phyloP scores from a whole-genome alignment of 371 early-diverging fungal genomes.

The Mucor irregularis region DNA sequence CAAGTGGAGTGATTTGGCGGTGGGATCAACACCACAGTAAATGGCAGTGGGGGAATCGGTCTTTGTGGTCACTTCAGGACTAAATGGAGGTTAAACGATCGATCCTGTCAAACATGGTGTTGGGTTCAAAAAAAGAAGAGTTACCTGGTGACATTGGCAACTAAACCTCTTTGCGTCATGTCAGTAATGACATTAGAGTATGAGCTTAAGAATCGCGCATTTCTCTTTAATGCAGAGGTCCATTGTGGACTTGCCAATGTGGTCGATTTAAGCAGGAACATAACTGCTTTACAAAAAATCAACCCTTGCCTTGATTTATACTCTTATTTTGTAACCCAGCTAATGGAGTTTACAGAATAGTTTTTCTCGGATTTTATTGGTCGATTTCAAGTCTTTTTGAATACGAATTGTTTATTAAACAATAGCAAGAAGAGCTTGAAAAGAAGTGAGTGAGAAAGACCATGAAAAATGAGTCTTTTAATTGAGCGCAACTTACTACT shows the following conservation, averaged over 20 bases:
- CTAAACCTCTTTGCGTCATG: conserved; percentile 38
- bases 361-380: too few species aligned
- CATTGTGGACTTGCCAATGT: neutral
- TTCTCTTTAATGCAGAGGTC: neutral
- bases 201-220: conserved; percentile 10
- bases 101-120: neutral
- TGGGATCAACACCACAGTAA: conserved; percentile 96
- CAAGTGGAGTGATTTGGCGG: conserved; percentile 87
- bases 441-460: too few species aligned
- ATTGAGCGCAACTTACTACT: too few species aligned
- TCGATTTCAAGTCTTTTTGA: too few species aligned
- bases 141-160: conserved; percentile 40
- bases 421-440: too few species aligned
- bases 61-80: conserved; percentile 51
- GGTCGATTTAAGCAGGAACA: conserved; percentile 1
- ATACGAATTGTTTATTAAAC: too few species aligned
- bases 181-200: conserved; percentile 36
- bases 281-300: neutral
- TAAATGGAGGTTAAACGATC: conserved; percentile 9
- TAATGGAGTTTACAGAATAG: too few species aligned
- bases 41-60: conserved; percentile 58
- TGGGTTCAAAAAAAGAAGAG: too few species aligned
- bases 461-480: too few species aligned
- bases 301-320: neutral
- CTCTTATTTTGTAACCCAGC: too few species aligned